A percentile compares a stretch with the other conserved stretches of the same genome.
phyloP scores from a whole-genome alignment of 2,329 filamentous ascomycete species.

The Proliferodiscus dingleyae region DNA sequence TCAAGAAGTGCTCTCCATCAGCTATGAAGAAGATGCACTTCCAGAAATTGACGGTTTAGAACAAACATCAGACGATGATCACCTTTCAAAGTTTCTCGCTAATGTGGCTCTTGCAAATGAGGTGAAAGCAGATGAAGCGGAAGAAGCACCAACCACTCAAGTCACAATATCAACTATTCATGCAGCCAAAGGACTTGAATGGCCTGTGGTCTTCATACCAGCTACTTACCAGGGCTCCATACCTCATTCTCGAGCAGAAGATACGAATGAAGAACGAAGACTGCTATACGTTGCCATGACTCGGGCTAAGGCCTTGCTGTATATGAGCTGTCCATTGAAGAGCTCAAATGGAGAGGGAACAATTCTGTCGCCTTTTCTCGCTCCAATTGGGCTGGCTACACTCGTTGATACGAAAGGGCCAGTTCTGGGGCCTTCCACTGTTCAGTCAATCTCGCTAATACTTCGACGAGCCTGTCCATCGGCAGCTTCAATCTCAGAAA shows the following conservation, averaged over 20 bases:
- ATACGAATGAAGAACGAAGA: constrained; percentile 80
- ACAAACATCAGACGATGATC: constrained; percentile 59
- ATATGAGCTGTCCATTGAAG: constrained; percentile 73
- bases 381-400: constrained; percentile 45
- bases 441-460: constrained; percentile 67
- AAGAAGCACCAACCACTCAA: constrained; percentile 52
- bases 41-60: constrained; percentile 67
- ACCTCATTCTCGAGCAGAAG: constrained; percentile 80
- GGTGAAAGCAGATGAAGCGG: constrained; percentile 58
- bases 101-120: constrained; percentile 86
- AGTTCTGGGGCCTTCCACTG: constrained; percentile 55
- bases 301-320: constrained; percentile 77
- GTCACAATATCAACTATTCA: constrained; percentile 96
- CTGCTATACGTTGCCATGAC: constrained; percentile 97
- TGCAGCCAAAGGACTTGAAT: constrained; percentile 91
- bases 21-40: constrained; percentile 48
- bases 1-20: constrained; percentile 27
- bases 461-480: constrained; percentile 57
- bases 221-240: constrained; percentile 87
- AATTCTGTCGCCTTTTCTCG: constrained; percentile 68
- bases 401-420: constrained; percentile 62
- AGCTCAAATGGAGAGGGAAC: constrained; percentile 59
- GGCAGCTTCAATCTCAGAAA: constrained; percentile 38
- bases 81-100: constrained; percentile 75
- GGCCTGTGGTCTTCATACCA: constrained; percentile 92